Conservation (phyloP, 2,329 filamentous ascomycete species). For the Metarhizium anisopliae region DNA sequence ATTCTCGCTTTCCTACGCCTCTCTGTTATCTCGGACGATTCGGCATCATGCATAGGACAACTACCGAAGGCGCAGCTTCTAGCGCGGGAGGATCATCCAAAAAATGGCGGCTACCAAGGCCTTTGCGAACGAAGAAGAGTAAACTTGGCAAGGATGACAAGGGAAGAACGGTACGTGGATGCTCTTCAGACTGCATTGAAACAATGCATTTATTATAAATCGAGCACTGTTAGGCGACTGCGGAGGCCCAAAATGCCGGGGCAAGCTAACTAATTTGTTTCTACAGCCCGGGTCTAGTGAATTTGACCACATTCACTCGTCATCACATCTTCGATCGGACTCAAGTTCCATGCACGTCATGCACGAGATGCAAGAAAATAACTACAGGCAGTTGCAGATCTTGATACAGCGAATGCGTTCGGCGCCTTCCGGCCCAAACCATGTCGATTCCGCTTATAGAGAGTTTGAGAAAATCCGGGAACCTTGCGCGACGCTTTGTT, state of each 20-base stretch:
- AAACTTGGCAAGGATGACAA: neutral
- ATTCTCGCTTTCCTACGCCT: neutral
- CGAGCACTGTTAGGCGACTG: neutral
- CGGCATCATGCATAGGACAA: constrained; percentile 17
- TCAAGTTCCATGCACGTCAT: constrained; percentile 15
- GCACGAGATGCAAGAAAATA: constrained; percentile 22
- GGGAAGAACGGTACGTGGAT: neutral
- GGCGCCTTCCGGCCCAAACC: constrained; percentile 21
- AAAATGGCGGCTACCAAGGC: constrained; percentile 11
- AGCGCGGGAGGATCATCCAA: constrained; percentile 8
- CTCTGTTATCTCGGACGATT: neutral
- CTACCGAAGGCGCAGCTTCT: constrained; percentile 17
- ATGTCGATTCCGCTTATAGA: constrained; percentile 35
- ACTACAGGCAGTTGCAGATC: constrained; percentile 25
- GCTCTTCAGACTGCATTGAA: neutral
- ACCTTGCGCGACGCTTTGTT: constrained; percentile 30
- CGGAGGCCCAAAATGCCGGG: neutral
- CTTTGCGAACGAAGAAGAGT: neutral
- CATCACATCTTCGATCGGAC: constrained; percentile 17
- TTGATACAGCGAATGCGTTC: constrained; percentile 27
- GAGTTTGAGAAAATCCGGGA: constrained; percentile 33
- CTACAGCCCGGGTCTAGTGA: constrained; percentile 7
- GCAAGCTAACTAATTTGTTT: neutral
- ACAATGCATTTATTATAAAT: neutral
- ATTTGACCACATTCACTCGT: constrained; percentile 18